Percentiles rank a stretch among this genome's conserved stretches.
Conservation (phyloP, 2,329 filamentous ascomycete species). For the Fusarium piperis region DNA sequence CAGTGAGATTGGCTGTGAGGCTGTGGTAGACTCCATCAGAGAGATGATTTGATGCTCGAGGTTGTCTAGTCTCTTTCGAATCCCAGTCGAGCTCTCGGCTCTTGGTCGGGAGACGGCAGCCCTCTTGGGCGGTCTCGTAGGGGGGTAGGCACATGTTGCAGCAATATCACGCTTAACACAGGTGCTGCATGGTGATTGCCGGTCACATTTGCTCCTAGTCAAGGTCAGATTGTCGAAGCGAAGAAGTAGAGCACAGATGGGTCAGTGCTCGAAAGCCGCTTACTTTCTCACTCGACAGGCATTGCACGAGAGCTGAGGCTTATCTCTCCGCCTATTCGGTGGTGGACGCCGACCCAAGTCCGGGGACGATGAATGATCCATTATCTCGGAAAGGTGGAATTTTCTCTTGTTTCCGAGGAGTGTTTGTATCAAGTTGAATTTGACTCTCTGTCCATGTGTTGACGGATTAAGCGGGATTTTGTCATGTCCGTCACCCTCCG, state of each 20-base stretch:
- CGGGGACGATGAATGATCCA: neutral
- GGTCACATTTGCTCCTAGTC: neutral
- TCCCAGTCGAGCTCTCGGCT: neutral
- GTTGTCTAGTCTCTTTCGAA: neutral
- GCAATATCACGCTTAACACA: conserved; percentile 4
- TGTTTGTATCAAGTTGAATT: neutral
- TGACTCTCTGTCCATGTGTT: neutral
- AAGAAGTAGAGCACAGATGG: neutral
- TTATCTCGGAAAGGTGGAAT: neutral
- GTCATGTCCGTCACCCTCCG: neutral
- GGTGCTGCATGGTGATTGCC: neutral
- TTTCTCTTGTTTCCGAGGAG: neutral
- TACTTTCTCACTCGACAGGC: conserved; percentile 7
- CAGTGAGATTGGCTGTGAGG: neutral
- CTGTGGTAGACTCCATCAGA: neutral
- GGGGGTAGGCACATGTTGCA: neutral
- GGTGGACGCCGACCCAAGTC: neutral
- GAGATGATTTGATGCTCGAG: neutral
- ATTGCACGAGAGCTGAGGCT: conserved; percentile 6
- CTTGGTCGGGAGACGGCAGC: neutral
- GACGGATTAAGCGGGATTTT: neutral
- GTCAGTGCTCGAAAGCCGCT: neutral
- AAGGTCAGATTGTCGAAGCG: neutral
- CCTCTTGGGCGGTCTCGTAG: neutral
- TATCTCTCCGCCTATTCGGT: neutral